These are phyloP conservation scores for Pelargonium fulgidum DNA, from an alignment of 441 rosid genomes.

Conservation along the genomic window DNA sequence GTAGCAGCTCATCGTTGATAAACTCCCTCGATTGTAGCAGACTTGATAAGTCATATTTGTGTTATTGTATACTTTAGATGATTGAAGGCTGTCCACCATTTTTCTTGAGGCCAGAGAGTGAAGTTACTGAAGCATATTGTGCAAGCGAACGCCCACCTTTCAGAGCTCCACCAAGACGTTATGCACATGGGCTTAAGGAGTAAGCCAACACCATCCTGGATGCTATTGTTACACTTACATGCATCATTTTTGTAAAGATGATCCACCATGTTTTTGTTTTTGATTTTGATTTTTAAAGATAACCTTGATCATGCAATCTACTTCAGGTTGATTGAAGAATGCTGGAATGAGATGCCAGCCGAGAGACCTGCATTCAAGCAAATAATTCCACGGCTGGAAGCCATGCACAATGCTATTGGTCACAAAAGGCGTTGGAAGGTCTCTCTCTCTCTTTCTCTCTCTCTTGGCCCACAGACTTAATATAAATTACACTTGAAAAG, in stretches of 20 bases:
- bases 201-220: conserved; percentile 24
- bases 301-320: neutral
- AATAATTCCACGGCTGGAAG: conserved; percentile 48
- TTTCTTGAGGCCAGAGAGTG: conserved; percentile 41
- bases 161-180: conserved; percentile 44
- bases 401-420: conserved; percentile 36
- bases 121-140: conserved; percentile 62
- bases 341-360: conserved; percentile 58
- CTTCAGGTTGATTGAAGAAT: conserved; percentile 54
- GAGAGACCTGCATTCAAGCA: conserved; percentile 60
- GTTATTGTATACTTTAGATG: conserved; percentile 37
- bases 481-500: no score
- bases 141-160: conserved; percentile 65
- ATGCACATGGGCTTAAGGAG: conserved; percentile 52
- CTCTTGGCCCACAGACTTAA: neutral
- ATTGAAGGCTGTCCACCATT: conserved; percentile 71
- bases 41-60: conserved; percentile 7
- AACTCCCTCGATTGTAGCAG: neutral
- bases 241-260: neutral
- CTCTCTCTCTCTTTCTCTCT: conserved; percentile 13
- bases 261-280: no score
- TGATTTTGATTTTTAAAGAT: neutral
- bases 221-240: neutral
- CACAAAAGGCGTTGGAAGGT: conserved; percentile 47
- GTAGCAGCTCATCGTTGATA: neutral